phyloP scores from a whole-genome alignment of 805 yeast species.

The Lachancea nothofagi region DNA sequence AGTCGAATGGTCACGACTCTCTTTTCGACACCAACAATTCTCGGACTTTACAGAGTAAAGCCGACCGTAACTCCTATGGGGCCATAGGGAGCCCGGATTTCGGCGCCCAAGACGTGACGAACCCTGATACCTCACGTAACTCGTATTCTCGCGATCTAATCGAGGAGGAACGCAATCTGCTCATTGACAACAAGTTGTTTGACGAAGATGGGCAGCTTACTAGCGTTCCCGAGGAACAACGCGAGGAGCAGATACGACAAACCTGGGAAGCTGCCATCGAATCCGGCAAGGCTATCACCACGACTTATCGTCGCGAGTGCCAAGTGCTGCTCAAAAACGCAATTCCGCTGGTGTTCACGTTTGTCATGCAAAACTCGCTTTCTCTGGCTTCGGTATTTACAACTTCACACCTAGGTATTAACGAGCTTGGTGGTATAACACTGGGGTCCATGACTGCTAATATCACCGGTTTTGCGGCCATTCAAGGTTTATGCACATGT shows the following conservation, averaged over 20 bases:
- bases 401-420: constrained; percentile 67
- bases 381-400: constrained; percentile 74
- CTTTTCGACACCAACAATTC: neutral
- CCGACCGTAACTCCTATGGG: constrained; percentile 1
- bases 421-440: constrained; percentile 70
- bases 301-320: constrained; percentile 39
- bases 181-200: constrained; percentile 29
- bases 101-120: constrained; percentile 1
- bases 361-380: constrained; percentile 63
- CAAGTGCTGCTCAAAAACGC: constrained; percentile 42
- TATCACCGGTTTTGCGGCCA: constrained; percentile 66
- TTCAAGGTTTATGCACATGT: constrained; percentile 75
- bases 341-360: constrained; percentile 60
- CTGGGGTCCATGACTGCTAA: constrained; percentile 74
- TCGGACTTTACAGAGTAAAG: neutral
- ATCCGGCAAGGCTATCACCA: constrained; percentile 25
- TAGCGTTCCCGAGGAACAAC: constrained; percentile 5
- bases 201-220: constrained; percentile 1
- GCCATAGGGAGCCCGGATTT: constrained; percentile 7
- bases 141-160: constrained; percentile 21
- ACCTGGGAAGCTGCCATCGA: constrained; percentile 32
- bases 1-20: no score
- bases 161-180: constrained; percentile 31
- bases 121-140: constrained; percentile 2
- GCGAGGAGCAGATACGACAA: constrained; percentile 19